Evolutionary conservation across 2,329 filamentous ascomycete species (phyloP), one percentile per base, ranked within the genome.

Genomic region (Cladophialophora bantiana): DNA sequence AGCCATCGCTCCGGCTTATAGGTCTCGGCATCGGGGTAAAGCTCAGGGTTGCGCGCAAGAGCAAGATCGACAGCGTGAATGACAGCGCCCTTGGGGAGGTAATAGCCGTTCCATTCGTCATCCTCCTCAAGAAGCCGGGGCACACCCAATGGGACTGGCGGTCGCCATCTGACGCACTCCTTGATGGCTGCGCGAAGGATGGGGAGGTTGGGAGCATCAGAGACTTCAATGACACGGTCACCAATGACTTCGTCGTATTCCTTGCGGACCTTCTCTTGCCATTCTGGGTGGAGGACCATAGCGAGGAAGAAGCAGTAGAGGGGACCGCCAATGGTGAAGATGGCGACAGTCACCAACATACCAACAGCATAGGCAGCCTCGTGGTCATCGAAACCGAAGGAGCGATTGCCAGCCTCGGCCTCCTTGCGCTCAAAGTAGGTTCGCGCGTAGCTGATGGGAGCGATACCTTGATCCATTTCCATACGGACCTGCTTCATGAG

Each of bases 61-160:
- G 71, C 72, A 9, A 79, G 80, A 65, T 82, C 79, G 18, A 81
- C 72, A 0, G 79, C 78, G 15, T 81, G 74, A 42, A 82, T 78
- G 26, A 79, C 74, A 5, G 80, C 80, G 34, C 83, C 83, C 74
- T 84, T 85, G 35, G 80, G 77, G 36, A 85, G 81, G 74, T 81
- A 82, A 69, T 81, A 83, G 15, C 82, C 83, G 40, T 78, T 77
- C 71, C 80, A 85, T 68, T 80, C 78, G 59, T 84, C 82, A 67
- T 85, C 83, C n/a, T 77, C 79, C 70, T 84, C 83, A 66, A 81
- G 82, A 68, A 83, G 82, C 67, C 84, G 82, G 3, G 83, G 82
- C 34, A 84, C 82, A 54, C 83, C 83, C 81, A 72, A 18, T 38
- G 78, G 80, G 2, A 84, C 83, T 59, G 82, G 83, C 67, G 81